Evolutionary conservation across 768 basidiomycete genomes (phyloP), one percentile per base, ranked within the genome.

Genomic region (Amanita thiersii): DNA sequence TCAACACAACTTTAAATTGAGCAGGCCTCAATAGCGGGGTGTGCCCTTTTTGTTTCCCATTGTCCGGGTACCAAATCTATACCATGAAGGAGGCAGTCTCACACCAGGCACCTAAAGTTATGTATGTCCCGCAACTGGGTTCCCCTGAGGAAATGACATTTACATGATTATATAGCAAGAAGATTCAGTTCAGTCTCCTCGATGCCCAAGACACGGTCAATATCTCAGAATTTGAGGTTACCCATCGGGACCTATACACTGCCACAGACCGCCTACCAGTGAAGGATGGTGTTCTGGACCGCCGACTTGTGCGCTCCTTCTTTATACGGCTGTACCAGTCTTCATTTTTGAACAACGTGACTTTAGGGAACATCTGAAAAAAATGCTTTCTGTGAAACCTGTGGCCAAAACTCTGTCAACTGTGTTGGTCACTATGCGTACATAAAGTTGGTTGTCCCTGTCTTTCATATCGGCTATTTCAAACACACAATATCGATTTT

Each of bases 361-460:
- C 38, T 21, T n/a, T 50, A 96, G 93, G 96, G 96, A 31, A 94
- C 92, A 3, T 88, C 89, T 29, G 92, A 96, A 57, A 98, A 98
- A 68, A 76, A 70, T 45, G 77, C 85, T 19, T 85, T 81, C 55
- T 99, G 96, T 62, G 88, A 93, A 61, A 99, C 96, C 0, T 99
- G 96, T 54, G 90, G 90, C 5, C 77, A 91, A 48, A 81, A 77
- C 12, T 81, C 89, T 20, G 86, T 91, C 2, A 90, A 96, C 47
- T 99, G 96, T 57, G 93, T 96, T 17, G 96, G 96, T 1, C 96
- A 99, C 61, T 98, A 96, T 58, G 93, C 93, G 3, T 98, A 98
- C 64, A 97, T 99, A 66, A 97, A 96, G 62, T 74, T 99, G 31
- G 80, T 85, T 23, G 81, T 99, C 14, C 96, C 96, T 0, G 93